phyloP scores from a whole-genome alignment of 2,329 filamentous ascomycete species.

The Knufia petricola region DNA sequence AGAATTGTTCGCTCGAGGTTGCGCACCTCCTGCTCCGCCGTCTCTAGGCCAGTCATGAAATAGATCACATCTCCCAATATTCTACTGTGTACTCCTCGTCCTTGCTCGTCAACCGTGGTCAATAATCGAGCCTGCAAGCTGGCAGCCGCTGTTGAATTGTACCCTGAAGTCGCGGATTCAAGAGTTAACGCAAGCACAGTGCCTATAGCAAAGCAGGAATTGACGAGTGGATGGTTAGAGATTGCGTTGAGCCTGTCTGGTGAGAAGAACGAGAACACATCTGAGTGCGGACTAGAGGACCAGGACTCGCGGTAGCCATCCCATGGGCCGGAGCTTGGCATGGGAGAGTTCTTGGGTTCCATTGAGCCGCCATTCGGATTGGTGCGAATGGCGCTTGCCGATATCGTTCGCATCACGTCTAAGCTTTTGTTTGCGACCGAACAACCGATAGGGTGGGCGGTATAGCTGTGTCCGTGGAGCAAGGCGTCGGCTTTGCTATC shows the following conservation, averaged over 20 bases:
- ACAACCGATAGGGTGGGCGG: constrained; percentile 72
- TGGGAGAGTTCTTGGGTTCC: background rate
- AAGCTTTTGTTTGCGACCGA: constrained; percentile 64
- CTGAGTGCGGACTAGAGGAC: constrained; percentile 6
- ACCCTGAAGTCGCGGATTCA: constrained; percentile 43
- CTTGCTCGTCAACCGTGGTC: constrained; percentile 29
- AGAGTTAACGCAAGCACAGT: constrained; percentile 61
- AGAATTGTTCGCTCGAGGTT: constrained; percentile 16
- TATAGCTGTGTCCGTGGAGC: constrained; percentile 79
- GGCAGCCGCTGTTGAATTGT: constrained; percentile 47
- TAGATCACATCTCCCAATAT: constrained; percentile 53
- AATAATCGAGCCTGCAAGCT: constrained; percentile 42
- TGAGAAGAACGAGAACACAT: constrained; percentile 64
- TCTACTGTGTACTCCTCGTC: constrained; percentile 47
- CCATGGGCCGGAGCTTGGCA: background rate
- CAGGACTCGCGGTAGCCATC: background rate
- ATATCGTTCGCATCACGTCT: constrained; percentile 39
- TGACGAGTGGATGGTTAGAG: constrained; percentile 48
- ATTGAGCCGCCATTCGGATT: background rate
- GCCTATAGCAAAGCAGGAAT: constrained; percentile 63
- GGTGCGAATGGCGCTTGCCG: background rate
- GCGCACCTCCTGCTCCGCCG: constrained; percentile 29
- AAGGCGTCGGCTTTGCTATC: constrained; percentile 68
- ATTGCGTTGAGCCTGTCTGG: constrained; percentile 48
- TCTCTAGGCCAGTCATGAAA: constrained; percentile 49